Evolutionary conservation across 1,139 yeast species (phyloP), one percentile per base, ranked within the genome.

Genomic region (Yamadazyma aaseri): DNA sequence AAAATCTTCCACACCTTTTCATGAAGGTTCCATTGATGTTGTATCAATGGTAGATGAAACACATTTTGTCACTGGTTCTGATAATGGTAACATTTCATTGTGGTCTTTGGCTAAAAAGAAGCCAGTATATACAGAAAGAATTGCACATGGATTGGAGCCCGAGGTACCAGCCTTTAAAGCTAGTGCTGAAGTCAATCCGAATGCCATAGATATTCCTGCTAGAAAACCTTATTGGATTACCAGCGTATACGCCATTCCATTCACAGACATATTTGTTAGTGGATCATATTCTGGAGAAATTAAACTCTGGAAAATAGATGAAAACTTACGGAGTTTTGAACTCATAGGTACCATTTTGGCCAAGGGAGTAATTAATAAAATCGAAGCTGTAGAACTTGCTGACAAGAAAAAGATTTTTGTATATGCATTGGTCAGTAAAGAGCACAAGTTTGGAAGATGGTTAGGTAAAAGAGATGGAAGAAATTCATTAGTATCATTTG

Each of bases 61-160:
- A 18, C 89, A 86, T 56, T 92, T 92, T 53, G 80, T 92, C 30
- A 89, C 97, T 4, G 97, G 98, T 2, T 81, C 95, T 12, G 98
- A 94, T 56, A 92, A 90, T 54, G 98, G 98, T 29, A 85, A 79
- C 54, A 64, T 92, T 26, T 68, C 86, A 16, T 66, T 94, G 43
- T 92, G 98, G 98, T 81, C 96, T 5, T 64, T 85, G 40, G 81
- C 86, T 18, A 87, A 87, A 63, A 92, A 92, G 73, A 90, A 89
- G 61, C 95, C 98, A 6, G 60, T 86, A 24, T 80, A 61, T 56
- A 78, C 79, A 3, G 61, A 75, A 41, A 74, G 94, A 51, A 60
- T 71, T 31, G 84, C 92, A 3, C 98, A 92, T 59, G 98, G 97
- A 2, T 54, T 79, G 17, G 76, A 79, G 41, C 82, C 85, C 12